Evolutionary conservation across 257 asterid genomes (phyloP), one percentile per base, ranked within the genome.

Genomic region (Echites panduratus): DNA sequence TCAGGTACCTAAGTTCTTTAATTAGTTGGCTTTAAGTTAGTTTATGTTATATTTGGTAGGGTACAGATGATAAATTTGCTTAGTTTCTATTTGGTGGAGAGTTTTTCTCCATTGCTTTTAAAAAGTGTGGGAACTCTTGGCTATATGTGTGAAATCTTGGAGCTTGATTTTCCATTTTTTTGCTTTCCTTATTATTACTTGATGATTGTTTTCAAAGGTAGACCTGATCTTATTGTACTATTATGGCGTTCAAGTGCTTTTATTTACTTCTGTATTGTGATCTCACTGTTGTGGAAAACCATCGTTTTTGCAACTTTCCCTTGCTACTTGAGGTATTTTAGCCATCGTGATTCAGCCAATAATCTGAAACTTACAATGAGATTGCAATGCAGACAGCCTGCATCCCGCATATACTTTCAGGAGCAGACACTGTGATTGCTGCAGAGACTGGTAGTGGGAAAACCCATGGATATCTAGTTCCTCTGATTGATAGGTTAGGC

Each of bases 371-470:
- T 70, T 73, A 43, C 45, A 44, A 52, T 5, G 76, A 41, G 29
- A 67, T 74, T 50, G 47, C 70, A 73, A 79, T 85, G 43, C 84
- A 92, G 97, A 96, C 97, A 16, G 86, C 95, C 45, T 90, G 92
- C 80, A 86, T 92, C 75, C 98, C 96, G 2, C 62, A 83, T 81
- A 87, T 95, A 82, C 89, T 92, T 78, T 80, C 92, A 50, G 98
- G 97, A 66, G 87, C 79, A 68, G 98, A 95, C 76, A 95, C 87
- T 59, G 93, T 95, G 73, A 86, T 95, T 82, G 98, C 98, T 65
- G 98, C 99, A 50, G 99, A 92, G 89, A 95, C 98, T 5, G 98
- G 99, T 64, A 92, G 97, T 76, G 98, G 99, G 22, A 92, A 95
- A 85, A 95, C 99, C 38, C 96, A 95, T 78, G 97, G 97, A 32